Base-by-base conservation (phyloP, 352 stramenopile genomes). In the Phytophthora boehmeriae region DNA sequence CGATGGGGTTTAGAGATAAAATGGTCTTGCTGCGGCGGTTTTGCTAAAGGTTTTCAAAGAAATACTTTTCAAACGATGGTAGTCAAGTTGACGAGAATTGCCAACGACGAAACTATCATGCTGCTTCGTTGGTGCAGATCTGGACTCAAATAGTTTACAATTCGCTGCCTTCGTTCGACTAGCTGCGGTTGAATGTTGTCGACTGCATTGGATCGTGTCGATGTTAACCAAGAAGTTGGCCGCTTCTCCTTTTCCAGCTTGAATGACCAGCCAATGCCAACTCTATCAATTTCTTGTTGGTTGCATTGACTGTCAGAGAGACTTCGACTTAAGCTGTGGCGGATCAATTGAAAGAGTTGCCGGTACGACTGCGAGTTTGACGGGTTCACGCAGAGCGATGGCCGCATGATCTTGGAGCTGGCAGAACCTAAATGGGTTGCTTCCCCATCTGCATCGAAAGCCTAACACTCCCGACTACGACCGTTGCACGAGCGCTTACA, bases 321-420 rank as follows among this genome's bases (percentile, higher is more conserved):
- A 51, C 46, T 75, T n/a, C 42, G 22, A n/a, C 32, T 20, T 1
- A 46, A 71, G 43, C 62, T 73, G 46, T 68, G 51, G 16, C 70
- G 69, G 23, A 55, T 74, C 35, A 77, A 34, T 17, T 19, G 14
- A 2, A 56, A 60, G 14, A 72, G 28, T 20, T 56, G 53, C 14
- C 34, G 34, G 27, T 62, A 59, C 27, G 61, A 73, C 38, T 49
- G 54, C 2, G 57, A 70, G 45, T 70, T 52, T 4, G 28, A 28
- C 22, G 59, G 54, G 46, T 63, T 51, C 8, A 63, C 22, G 6
- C 56, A 63, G 16, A 63, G 28, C 13, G 58, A 76, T 0, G 54
- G 30, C 39, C 39, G 50, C 2, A 66, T 39, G 27, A 55, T 55
- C 45, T 75, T 64, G 32, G 22, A 54, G 8, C 28, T 47, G 20